These are phyloP conservation scores for Mortierella polycephala DNA, from an alignment of 371 early-diverging fungal species.

Conservation along the genomic window DNA sequence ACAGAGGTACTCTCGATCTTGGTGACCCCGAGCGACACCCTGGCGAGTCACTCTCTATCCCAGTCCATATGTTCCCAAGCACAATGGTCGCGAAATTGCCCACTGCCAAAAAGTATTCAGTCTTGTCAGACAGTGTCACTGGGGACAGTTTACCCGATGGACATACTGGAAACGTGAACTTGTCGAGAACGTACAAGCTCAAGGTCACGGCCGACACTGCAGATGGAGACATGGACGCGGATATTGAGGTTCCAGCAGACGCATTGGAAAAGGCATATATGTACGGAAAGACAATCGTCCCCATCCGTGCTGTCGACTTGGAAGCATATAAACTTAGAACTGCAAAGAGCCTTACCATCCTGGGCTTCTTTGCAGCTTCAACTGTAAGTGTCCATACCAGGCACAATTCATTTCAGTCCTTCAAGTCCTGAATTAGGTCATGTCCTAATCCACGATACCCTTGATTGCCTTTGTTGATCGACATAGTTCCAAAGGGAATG, in stretches of 20 bases:
- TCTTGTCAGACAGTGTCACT: constrained; percentile 56
- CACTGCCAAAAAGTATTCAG: constrained; percentile 69
- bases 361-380: constrained; percentile 63
- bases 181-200: constrained; percentile 59
- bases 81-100: constrained; percentile 63
- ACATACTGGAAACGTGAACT: constrained; percentile 60
- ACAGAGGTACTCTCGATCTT: constrained; percentile 64
- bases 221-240: constrained; percentile 44
- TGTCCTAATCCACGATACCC: too few relatives aligned
- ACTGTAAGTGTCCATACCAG: constrained; percentile 42
- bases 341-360: constrained; percentile 66
- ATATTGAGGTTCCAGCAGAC: constrained; percentile 55
- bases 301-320: constrained; percentile 69
- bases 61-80: constrained; percentile 67
- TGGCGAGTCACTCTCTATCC: constrained; percentile 59
- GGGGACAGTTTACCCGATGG: constrained; percentile 36
- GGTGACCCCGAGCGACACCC: constrained; percentile 60
- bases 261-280: constrained; percentile 72
- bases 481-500: constrained; percentile 70
- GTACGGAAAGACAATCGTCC: constrained; percentile 77
- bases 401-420: constrained; percentile 6
- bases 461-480: constrained; percentile 1
- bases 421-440: background rate
- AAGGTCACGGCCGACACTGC: constrained; percentile 35
- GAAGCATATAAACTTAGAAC: constrained; percentile 66